These are phyloP conservation scores for Irpex sp. DNA, from an alignment of 1,284 basidiomycete species.

Conservation along the genomic window DNA sequence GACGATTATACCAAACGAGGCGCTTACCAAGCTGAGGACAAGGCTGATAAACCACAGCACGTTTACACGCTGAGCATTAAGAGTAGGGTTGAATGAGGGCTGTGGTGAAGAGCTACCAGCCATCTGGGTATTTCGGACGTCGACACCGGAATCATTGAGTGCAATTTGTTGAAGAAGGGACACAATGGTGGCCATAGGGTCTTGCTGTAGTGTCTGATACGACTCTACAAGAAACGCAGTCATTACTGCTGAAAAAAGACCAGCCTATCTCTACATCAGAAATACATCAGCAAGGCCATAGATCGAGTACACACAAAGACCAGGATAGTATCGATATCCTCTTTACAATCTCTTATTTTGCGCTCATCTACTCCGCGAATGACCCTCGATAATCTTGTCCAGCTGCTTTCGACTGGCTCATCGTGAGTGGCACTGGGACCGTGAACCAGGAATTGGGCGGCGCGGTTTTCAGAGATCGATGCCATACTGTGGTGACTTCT, in stretches of 20 bases:
- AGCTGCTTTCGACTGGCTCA: neutral
- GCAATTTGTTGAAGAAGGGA: neutral
- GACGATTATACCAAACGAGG: constrained; percentile 2
- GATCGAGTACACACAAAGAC: neutral
- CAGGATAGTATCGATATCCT: neutral
- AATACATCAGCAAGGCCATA: neutral
- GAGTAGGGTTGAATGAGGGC: neutral
- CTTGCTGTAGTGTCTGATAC: neutral
- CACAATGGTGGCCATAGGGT: neutral
- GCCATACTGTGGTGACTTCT: too few species aligned
- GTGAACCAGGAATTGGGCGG: too few species aligned
- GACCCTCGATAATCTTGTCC: neutral
- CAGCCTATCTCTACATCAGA: neutral
- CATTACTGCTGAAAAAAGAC: neutral
- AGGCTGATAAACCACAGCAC: constrained; percentile 1
- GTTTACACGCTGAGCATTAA: neutral
- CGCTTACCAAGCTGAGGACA: neutral
- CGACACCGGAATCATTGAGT: neutral
- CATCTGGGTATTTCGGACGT: too few species aligned
- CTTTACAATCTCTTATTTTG: neutral
- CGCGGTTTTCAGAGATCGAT: too few species aligned
- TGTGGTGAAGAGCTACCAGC: too few species aligned
- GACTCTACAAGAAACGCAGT: constrained; percentile 1
- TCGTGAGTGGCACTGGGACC: too few species aligned
- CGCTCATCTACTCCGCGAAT: neutral